Evolutionary conservation across 2,329 filamentous ascomycete species (phyloP).

Genomic region (Hymenoscyphus salicellus): DNA sequence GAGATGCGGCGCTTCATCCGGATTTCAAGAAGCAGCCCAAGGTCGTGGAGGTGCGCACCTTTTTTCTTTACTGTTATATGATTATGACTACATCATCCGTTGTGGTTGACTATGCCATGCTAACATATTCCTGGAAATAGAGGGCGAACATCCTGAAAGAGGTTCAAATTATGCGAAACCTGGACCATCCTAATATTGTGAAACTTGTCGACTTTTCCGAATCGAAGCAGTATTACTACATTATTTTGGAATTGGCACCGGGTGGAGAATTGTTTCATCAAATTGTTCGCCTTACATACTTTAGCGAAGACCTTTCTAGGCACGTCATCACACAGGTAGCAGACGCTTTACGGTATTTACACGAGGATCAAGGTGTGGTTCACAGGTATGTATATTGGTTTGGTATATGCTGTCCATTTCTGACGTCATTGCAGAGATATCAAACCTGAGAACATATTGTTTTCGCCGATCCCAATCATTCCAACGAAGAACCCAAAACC

Average conservation of each 20-base stretch:
- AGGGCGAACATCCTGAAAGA: conserved; percentile 97
- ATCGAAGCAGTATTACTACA: conserved; percentile 94
- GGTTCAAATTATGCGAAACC: conserved; percentile 95
- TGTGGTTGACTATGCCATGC: conserved; percentile 5
- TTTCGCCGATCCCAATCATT: conserved; percentile 79
- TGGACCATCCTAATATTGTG: conserved; percentile 95
- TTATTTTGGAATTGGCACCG: conserved; percentile 89
- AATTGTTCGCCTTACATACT: conserved; percentile 96
- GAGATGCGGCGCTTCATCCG: conserved; percentile 88
- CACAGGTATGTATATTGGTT: conserved; percentile 69
- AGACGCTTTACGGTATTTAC: conserved; percentile 88
- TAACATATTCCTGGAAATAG: conserved; percentile 46
- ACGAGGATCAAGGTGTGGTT: conserved; percentile 92
- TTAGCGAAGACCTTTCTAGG: conserved; percentile 90
- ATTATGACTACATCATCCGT: background rate
- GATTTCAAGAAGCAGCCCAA: conserved; percentile 94
- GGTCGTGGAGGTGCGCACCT: conserved; percentile 86
- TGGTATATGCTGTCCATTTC: conserved; percentile 4
- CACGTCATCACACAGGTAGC: conserved; percentile 95
- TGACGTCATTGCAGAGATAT: conserved; percentile 69
- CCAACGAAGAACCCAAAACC: conserved; percentile 79
- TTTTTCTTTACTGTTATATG: conserved; percentile 24
- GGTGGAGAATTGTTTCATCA: conserved; percentile 98
- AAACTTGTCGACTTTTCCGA: conserved; percentile 92
- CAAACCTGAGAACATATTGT: conserved; percentile 96